A percentile compares a stretch with the other conserved stretches of the same genome.
These are phyloP conservation scores for Lodderomyces orthopsilosis DNA, from an alignment of 1,139 yeast species.

Conservation along the genomic window DNA sequence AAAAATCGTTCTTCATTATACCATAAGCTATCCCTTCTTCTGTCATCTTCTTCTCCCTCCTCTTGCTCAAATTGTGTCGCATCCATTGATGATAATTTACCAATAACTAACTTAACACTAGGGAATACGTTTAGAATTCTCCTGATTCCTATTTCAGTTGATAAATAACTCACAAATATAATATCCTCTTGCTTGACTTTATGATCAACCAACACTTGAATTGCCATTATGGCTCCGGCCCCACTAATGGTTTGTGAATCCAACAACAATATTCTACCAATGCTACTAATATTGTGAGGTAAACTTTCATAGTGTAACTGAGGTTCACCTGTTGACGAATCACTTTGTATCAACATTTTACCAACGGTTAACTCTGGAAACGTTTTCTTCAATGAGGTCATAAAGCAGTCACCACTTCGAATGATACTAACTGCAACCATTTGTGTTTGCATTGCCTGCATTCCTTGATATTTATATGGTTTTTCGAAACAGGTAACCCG, in stretches of 20 bases:
- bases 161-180: constrained; percentile 65
- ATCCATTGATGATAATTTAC: constrained; percentile 52
- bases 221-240: constrained; percentile 93
- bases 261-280: constrained; percentile 55
- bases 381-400: constrained; percentile 69
- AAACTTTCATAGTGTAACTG: constrained; percentile 76
- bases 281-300: constrained; percentile 26
- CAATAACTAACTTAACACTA: constrained; percentile 64
- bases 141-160: constrained; percentile 80
- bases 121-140: constrained; percentile 76
- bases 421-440: constrained; percentile 76
- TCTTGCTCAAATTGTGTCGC: constrained; percentile 12
- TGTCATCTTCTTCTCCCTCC: constrained; percentile 29
- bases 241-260: constrained; percentile 92
- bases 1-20: constrained; percentile 37
- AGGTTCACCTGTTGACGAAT: constrained; percentile 88
- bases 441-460: constrained; percentile 36
- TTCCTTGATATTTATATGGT: constrained; percentile 35
- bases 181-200: constrained; percentile 64
- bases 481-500: constrained; percentile 46
- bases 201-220: constrained; percentile 82
- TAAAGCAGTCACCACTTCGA: constrained; percentile 91
- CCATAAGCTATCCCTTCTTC: constrained; percentile 32
- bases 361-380: constrained; percentile 80
- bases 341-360: constrained; percentile 82